phyloP scores from a whole-genome alignment of 345 rosid species.

The Crucihimalaya himalaica region DNA sequence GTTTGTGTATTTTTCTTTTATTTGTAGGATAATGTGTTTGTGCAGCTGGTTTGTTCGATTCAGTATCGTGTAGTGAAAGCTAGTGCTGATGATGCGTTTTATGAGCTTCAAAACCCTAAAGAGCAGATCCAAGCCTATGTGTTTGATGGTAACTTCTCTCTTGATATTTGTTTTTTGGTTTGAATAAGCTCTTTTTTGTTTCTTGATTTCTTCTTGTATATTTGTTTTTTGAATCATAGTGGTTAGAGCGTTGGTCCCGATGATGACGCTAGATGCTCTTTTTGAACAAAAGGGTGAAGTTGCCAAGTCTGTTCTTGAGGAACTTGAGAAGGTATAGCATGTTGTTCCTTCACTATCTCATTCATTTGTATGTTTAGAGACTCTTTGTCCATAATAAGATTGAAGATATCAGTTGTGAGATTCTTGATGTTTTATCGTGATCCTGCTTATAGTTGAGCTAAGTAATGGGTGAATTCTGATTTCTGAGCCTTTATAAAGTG shows the following conservation, averaged over 20 bases:
- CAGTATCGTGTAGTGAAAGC: slow-evolving; percentile 73
- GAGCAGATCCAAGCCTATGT: slow-evolving; percentile 98
- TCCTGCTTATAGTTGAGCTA: slow-evolving; percentile 4
- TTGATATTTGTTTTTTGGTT: neutral
- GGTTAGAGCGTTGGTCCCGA: slow-evolving; percentile 93
- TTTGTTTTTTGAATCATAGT: slow-evolving; percentile 44
- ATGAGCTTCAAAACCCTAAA: slow-evolving; percentile 85
- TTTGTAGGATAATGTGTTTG: slow-evolving; percentile 91
- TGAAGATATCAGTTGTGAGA: neutral
- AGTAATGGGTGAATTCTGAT: neutral
- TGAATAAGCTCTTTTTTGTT: neutral
- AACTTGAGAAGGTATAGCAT: slow-evolving; percentile 78
- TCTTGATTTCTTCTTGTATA: neutral
- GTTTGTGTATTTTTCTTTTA: neutral
- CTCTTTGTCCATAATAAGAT: neutral
- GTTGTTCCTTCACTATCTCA: neutral
- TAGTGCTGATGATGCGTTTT: slow-evolving; percentile 96
- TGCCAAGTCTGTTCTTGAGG: slow-evolving; percentile 90
- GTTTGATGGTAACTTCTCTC: slow-evolving; percentile 67
- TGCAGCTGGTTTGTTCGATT: slow-evolving; percentile 91
- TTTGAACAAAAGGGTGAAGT: slow-evolving; percentile 99
- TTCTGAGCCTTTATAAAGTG: neutral
- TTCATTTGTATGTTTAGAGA: neutral
- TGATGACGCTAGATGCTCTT: slow-evolving; percentile 83
- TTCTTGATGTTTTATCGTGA: neutral